Percentiles rank a stretch among this genome's conserved stretches.
phyloP scores from a whole-genome alignment of 495 filamentous ascomycete genomes.

The Aspergillus kassunensis region DNA sequence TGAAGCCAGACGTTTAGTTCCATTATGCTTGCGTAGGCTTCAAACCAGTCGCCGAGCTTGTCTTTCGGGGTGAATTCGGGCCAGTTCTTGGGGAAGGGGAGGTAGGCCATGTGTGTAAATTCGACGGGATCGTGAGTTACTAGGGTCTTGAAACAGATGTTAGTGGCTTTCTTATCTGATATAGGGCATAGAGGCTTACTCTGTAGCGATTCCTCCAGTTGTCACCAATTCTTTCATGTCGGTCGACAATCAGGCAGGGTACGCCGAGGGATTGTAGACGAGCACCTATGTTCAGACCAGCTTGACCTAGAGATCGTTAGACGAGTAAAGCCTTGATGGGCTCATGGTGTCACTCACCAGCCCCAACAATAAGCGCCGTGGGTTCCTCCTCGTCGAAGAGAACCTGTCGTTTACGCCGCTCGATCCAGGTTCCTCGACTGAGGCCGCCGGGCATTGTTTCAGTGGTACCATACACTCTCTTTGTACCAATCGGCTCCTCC shows the following conservation, averaged over 20 bases:
- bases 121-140: conserved; percentile 71
- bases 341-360: conserved; percentile 34
- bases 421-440: conserved; percentile 63
- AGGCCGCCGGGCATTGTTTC: conserved; percentile 57
- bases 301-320: conserved; percentile 30
- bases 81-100: conserved; percentile 68
- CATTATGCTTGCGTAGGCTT: conserved; percentile 64
- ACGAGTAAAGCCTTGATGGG: background rate
- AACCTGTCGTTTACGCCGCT: conserved; percentile 51
- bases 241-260: conserved; percentile 60
- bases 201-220: conserved; percentile 69
- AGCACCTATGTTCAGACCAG: conserved; percentile 58
- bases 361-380: conserved; percentile 64
- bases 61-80: conserved; percentile 71
- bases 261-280: conserved; percentile 68
- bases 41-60: conserved; percentile 75
- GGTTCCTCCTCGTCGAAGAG: conserved; percentile 58
- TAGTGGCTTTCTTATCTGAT: background rate
- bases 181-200: conserved; percentile 13
- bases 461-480: conserved; percentile 48
- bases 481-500: conserved; percentile 48
- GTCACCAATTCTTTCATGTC: conserved; percentile 63
- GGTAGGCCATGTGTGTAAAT: conserved; percentile 72
- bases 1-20: conserved; percentile 73
- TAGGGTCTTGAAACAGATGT: conserved; percentile 23